Base-by-base conservation (phyloP, 768 basidiomycete species). In the Exsudoporus frostii region DNA sequence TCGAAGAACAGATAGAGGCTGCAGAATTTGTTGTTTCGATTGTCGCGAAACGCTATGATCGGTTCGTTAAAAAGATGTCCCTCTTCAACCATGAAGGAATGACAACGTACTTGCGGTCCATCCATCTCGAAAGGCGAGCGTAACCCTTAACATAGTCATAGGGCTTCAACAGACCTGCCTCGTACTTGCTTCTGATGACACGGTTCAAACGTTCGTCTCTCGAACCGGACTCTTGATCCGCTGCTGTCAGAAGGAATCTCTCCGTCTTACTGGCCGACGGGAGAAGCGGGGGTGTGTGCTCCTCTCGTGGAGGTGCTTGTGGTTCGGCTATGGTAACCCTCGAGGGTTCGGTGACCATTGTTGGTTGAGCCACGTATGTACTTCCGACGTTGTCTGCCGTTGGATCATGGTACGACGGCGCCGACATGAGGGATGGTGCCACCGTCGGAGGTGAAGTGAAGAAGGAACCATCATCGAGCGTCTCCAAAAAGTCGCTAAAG, bases 131-230 rank as follows among this genome's bases (percentile, higher is more conserved):
- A 57, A 98, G 71, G 54, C 95, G 77, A 14, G 92, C 88, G 62
- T 98, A 98, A 0, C 96, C 96, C 64, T 94, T 94, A 45, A 94
- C 92, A 60, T 98, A 97, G 71, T 98, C 95, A 64, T 96, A 97
- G 4, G 96, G 96, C 65, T 92, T 94, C 58, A 98, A 73, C 39
- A 98, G 70, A 0, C 95, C 96, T 3, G 96, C 96, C 65, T 98
- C 95, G 71, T 97, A 98, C 72, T 98, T 98, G 64, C 90, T 92
- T 59, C 89, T 82, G 60, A 98, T 98, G 58, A 98, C 96, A 53
- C 90, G 80, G 59, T 87, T 90, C 46, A 98, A 72, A 1, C 95
- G 84, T 60, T 96, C 91, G 60, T 95, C 90, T 39, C 96, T 78
- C 22, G 92, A 88, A 0, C 95, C 95, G 1, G 88, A 82, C 49